These are phyloP conservation scores for Epichloe coenophiala DNA, from an alignment of 2,329 filamentous ascomycete genomes.

Conservation along the genomic window DNA sequence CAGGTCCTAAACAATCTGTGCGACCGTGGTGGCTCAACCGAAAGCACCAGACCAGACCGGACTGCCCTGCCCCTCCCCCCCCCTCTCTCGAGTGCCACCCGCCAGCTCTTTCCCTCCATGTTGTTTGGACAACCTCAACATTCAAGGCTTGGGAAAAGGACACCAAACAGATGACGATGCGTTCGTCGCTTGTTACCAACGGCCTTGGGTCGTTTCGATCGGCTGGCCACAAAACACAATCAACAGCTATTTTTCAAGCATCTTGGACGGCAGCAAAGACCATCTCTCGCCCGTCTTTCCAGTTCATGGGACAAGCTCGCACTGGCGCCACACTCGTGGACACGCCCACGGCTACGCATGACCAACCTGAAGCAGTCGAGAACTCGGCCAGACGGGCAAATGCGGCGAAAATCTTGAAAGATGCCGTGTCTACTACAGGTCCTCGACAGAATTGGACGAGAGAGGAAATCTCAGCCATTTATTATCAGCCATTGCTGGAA, in stretches of 20 bases:
- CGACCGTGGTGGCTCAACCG: neutral
- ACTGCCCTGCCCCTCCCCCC: neutral
- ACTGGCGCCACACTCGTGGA: conserved; percentile 8
- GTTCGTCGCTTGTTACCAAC: conserved; percentile 3
- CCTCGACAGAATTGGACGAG: conserved; percentile 67
- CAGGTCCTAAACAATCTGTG: neutral
- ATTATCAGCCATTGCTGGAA: conserved; percentile 70
- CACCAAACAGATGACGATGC: conserved; percentile 1
- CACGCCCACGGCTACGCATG: conserved; percentile 5
- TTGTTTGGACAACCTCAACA: neutral
- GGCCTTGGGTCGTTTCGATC: conserved; percentile 4
- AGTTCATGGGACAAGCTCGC: neutral
- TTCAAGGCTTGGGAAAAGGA: neutral
- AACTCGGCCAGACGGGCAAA: conserved; percentile 5
- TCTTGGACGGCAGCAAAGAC: conserved; percentile 3
- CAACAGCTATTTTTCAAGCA: neutral
- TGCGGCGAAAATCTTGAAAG: conserved; percentile 23
- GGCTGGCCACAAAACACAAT: neutral
- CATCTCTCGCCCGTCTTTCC: neutral
- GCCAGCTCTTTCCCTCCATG: neutral
- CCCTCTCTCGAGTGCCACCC: neutral
- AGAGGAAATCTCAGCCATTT: conserved; percentile 70
- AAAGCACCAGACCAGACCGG: neutral
- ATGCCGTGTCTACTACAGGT: conserved; percentile 44
- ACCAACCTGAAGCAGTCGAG: conserved; percentile 1